phyloP scores from a whole-genome alignment of 768 basidiomycete genomes.

The Chalciporus sphaerocephalus region DNA sequence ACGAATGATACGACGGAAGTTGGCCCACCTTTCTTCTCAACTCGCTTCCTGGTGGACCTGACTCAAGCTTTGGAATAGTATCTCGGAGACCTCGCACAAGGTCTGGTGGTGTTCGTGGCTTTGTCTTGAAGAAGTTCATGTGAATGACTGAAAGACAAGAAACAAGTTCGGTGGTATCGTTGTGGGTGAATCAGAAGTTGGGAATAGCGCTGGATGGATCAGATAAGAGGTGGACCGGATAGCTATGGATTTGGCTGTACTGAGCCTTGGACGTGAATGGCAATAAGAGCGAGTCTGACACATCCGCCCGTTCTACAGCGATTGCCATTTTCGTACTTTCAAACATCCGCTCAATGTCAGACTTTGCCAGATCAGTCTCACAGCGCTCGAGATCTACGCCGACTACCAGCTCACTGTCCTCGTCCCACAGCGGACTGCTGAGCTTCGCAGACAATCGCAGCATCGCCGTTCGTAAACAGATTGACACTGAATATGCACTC shows the following conservation, averaged over 20 bases:
- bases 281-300: conserved; percentile 12
- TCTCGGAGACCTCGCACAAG: conserved; percentile 79
- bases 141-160: not conserved
- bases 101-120: conserved; percentile 82
- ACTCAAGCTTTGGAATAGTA: conserved; percentile 71
- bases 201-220: not conserved
- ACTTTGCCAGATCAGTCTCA: conserved; percentile 7
- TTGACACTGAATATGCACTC: not conserved
- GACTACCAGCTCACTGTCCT: too few species aligned
- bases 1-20: not conserved
- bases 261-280: conserved; percentile 5
- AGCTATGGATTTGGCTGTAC: conserved; percentile 1
- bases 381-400: too few species aligned
- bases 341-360: not conserved
- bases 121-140: conserved; percentile 97
- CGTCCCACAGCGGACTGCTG: too few species aligned
- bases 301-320: conserved; percentile 14
- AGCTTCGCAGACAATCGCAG: too few species aligned
- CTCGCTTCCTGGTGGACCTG: conserved; percentile 69
- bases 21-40: conserved; percentile 69
- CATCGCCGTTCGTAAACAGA: too few species aligned
- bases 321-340: conserved; percentile 10
- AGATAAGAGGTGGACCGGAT: too few species aligned
- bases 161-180: not conserved
- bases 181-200: not conserved